Base-by-base conservation (phyloP, 306 rosid species). In the Cyclanthera cordifolia region DNA sequence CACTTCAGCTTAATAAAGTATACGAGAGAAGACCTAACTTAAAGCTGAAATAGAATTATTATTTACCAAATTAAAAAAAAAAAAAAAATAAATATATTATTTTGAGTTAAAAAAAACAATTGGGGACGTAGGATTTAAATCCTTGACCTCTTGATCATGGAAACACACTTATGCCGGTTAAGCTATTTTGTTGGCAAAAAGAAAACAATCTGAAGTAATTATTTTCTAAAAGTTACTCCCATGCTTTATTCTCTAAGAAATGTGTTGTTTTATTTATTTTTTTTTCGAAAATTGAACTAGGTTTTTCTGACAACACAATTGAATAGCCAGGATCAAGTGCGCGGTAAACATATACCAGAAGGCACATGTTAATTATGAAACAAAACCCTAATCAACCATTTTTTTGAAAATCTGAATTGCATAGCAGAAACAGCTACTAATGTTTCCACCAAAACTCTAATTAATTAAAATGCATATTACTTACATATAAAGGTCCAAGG, bases 401-500 rank as follows among this genome's bases (percentile, higher is more conserved):
- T 27, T 54, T 59, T 9, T 59, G 16, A 34, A 59, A 59, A 59
- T 8, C 25, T 9, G 46, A 34, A 1, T n/a, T 59, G 47, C 67
- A 32, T 16, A 59, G 34, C 27, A 32, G 16, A 34, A 59, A n/a
- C 48, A 34, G 8, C 67, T 59, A 24, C 48, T 34, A 32, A n/a
- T 45, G 66, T 59, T 59, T 14, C 4, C 67, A 59, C 34, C 14
- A 59, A 59, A 59, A 59, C n/a, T n/a, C n/a, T n/a, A n/a, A n/a
- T n/a, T n/a, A n/a, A n/a, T n/a, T n/a, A n/a, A n/a, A n/a, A n/a
- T n/a, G n/a, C n/a, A n/a, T 14, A 46, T 49, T 46, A 77, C 97
- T 74, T 87, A 93, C 96, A 76, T 81, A 93, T 80, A 93, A 75
- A 72, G 95, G 98, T 73, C 98, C 96, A 30, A 93, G 85, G 69